Evolutionary conservation across 1,139 yeast genomes (phyloP).

Genomic region (Saccharomyces hybrid): DNA sequence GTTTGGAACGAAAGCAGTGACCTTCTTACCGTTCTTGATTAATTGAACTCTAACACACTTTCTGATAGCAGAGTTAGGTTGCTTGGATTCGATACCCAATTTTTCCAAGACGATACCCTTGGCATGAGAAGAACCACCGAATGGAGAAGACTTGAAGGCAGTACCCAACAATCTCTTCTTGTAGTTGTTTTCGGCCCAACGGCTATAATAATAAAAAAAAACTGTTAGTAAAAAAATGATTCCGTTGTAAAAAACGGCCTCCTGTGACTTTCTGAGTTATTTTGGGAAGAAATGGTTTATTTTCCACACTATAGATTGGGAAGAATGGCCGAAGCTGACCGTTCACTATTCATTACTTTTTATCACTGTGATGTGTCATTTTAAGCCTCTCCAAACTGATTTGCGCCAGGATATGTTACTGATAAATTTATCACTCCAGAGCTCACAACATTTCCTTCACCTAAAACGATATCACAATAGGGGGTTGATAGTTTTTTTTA

Average conservation of each 20-base stretch:
- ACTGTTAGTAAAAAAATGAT: background rate
- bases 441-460: background rate
- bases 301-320: background rate
- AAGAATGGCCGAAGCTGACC: background rate
- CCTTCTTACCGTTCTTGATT: slow-evolving; percentile 99
- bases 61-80: slow-evolving; percentile 99
- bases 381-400: too few relatives aligned
- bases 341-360: too few relatives aligned
- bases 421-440: background rate
- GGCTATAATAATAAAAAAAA: slow-evolving; percentile 36
- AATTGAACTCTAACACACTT: slow-evolving; percentile 99
- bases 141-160: slow-evolving; percentile 99
- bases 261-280: background rate
- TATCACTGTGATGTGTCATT: background rate
- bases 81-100: slow-evolving; percentile 99
- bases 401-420: too few relatives aligned
- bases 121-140: slow-evolving; percentile 99
- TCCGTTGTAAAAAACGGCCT: background rate
- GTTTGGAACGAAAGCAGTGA: slow-evolving; percentile 99
- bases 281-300: background rate
- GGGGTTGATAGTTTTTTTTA: background rate
- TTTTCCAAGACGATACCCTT: slow-evolving; percentile 99
- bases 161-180: slow-evolving; percentile 99
- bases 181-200: slow-evolving; percentile 99
- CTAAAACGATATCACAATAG: background rate